Evolutionary conservation across 495 filamentous ascomycete species (phyloP), one percentile per base, ranked within the genome.

Genomic region (Talaromyces thailandensis): DNA sequence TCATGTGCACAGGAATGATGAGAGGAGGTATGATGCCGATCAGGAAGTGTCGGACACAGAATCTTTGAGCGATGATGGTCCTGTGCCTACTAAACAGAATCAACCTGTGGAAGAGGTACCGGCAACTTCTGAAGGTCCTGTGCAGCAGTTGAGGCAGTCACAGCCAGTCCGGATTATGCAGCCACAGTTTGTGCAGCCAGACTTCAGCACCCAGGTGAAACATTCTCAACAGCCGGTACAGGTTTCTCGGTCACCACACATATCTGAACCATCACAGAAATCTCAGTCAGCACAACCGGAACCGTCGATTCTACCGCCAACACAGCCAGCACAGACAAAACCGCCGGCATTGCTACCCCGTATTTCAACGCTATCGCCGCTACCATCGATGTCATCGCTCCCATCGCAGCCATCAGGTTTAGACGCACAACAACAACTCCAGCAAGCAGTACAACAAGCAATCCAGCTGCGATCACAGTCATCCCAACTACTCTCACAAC

Each of bases 1-100:
- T 24, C 67, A 62, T 3, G 28, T 70, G 1, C 70, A 76, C 35
- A 35, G 31, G 31, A 35, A 35, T 11, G 53, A 32, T 11, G 6
- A 18, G 21, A 52, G 21, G 8, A 7, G 50, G 50, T 26, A 12
- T 2, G 50, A 16, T 6, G 21, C n/a, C 50, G 6, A 24, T 8
- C 21, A 6, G 50, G 53, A 56, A 18, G 25, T 31, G 28, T 26
- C 25, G 6, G 18, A 21, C 16, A 28, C 12, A 55, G 12, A 26
- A 6, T 23, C 51, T 25, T 55, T 55, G 51, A 25, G 9, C 24
- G 21, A 18, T 6, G 24, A 24, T 23, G 6, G 6, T 18, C 21
- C 21, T 48, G n/a, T 18, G 6, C 43, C n/a, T 8, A 48, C n/a
- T 6, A 6, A 5, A 18, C 37, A 43, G 14, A 43, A 48, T 21